Evolutionary conservation across 1,284 basidiomycete species (phyloP), one percentile per base, ranked within the genome.

Genomic region (Acaromyces ingoldii): DNA sequence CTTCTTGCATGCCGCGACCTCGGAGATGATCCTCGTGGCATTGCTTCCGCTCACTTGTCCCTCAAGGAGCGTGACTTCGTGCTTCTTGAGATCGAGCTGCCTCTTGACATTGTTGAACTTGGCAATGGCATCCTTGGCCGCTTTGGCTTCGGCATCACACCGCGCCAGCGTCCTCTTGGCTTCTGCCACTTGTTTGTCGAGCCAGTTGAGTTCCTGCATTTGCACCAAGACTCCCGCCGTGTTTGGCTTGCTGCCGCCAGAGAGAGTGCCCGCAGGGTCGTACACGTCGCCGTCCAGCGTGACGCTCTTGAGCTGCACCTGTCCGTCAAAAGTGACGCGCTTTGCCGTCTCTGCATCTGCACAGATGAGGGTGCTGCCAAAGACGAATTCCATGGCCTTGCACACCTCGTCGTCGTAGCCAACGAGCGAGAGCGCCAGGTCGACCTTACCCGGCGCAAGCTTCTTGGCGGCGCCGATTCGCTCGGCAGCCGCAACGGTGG

Each of bases 221-320:
- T 85, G 85, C 58, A 95, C 79, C 15, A 98, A 80, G 3, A 88
- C 80, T 7, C 89, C 88, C 37, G 50, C 59, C 22, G 84, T 81
- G 43, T 79, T 85, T 0, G 91, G 88, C 1, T 89, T 85, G 4
- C 91, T 85, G 10, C 95, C 95, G 26, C 95, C 95, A 21, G 87
- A 90, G 7, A 98, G 82, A 0, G 89, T 93, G 3, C 95, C 95
- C 3, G 87, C 88, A 0, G 95, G 93, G 65, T 98, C 93, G 76
- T 98, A 98, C 6, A 96, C 85, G 70, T 98, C 95, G 15, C 95
- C 95, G 24, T 91, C 86, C 17, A 93, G 80, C 1, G 95, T 98
- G 47, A 98, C 91, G 10, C 88, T 91, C 54, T 86, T 86, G 57
- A 87, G 83, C 13, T 81, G 79, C 26, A 84, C 82, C 15, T 87